Evolutionary conservation across 2,329 filamentous ascomycete genomes (phyloP), one percentile per base, ranked within the genome.

Genomic region (Xylaria arbuscula): DNA sequence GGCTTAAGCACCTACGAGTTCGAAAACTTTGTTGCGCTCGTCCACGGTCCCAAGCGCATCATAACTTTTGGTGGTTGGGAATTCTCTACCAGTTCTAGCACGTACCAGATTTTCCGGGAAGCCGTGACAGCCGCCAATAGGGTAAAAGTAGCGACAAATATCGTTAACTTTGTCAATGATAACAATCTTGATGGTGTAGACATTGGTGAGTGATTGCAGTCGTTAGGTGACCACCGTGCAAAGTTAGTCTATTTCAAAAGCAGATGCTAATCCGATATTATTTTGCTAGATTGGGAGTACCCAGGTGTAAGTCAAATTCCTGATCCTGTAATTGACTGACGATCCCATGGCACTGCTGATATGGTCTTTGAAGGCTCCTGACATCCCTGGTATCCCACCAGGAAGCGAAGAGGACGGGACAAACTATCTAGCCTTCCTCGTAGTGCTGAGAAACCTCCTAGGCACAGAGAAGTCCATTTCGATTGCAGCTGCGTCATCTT

Each of bases 201-300:
- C 57, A 11, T 40, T 40, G 38, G 38, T 40, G 38, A 40, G 38
- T 40, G 15, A 11, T 40, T 40, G n/a, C n/a, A n/a, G n/a, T n/a
- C n/a, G n/a, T n/a, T n/a, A n/a, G n/a, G n/a, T n/a, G n/a, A n/a
- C n/a, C n/a, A n/a, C n/a, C n/a, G n/a, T n/a, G n/a, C n/a, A n/a
- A n/a, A n/a, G n/a, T n/a, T n/a, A n/a, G n/a, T n/a, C n/a, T n/a
- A n/a, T n/a, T n/a, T n/a, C n/a, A n/a, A n/a, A n/a, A n/a, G 38
- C 7, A 40, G 38, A 11, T 40, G 38, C 38, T 40, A 11, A 40
- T 40, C 15, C 38, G 15, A 11, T 40, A 40, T 40, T 40, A n/a
- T 40, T 40, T 9, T 11, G 38, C 47, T 80, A 38, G 78, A 81
- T 68, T 83, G 80, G 81, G 79, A 80, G 54, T 42, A 42, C 11